Base-by-base conservation (phyloP, 495 filamentous ascomycete species). In the Penicillium fimorum region DNA sequence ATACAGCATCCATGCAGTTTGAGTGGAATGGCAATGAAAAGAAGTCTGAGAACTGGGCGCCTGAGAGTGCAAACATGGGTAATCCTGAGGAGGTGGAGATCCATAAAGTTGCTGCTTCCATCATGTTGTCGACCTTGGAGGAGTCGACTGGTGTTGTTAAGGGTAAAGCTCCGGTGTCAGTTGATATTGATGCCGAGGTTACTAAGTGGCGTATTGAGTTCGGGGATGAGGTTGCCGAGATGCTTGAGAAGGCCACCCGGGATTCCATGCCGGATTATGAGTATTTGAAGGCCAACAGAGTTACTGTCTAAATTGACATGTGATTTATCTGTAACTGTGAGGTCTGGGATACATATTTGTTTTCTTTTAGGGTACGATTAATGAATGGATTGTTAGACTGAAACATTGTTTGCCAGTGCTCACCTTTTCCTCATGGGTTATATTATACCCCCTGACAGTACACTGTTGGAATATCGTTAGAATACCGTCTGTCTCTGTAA, bases 181-280 rank as follows among this genome's bases (percentile, higher is more conserved):
- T 81, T 24, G 69, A 76, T 48, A 61, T 79, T n/a, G 66, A 55
- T 15, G 63, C 30, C 11, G 78, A 81, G 67, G 66, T 62, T 12
- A 54, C 44, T 6, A 53, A 56, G 50, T 59, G 63, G 63, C 50
- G 50, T 35, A 38, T 41, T 52, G 35, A 61, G 37, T 51, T 69
- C 62, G 42, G 53, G n/a, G 43, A 62, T 51, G 35, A 63, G 40
- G 44, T 22, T 66, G 41, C 46, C 11, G 53, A 20, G 35, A 51
- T 66, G 35, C 27, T 81, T 12, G 74, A 74, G 59, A 56, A 55
- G 49, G 62, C 61, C 55, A 77, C 79, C 1, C 29, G 55, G 43
- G 70, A 58, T n/a, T 65, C 71, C 2, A 78, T 79, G 76, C 56
- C 63, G 11, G 77, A 81, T 56, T 81, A 79, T 63, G 71, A 77